Conservation (phyloP, 2,329 filamentous ascomycete genomes). For the Fusarium pseudograminearum region DNA sequence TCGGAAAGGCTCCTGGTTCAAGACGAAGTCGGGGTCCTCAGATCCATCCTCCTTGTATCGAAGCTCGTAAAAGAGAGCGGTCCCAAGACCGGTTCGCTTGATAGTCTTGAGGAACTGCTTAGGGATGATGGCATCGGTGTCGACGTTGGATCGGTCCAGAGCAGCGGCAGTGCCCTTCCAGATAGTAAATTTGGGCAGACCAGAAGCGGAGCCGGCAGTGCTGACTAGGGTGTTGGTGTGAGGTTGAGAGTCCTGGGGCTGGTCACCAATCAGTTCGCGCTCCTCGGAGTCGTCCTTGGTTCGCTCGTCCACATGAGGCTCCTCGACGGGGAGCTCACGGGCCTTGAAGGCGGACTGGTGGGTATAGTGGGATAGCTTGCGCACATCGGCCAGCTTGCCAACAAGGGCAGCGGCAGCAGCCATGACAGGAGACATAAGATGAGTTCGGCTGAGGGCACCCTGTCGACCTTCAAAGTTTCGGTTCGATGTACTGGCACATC, state of each 20-base stretch:
- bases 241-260: slow-evolving; percentile 72
- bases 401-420: slow-evolving; percentile 90
- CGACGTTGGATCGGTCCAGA: slow-evolving; percentile 88
- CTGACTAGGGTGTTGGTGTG: slow-evolving; percentile 71
- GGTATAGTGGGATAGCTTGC: slow-evolving; percentile 76
- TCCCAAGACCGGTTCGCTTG: slow-evolving; percentile 93
- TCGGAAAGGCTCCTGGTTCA: slow-evolving; percentile 91
- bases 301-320: slow-evolving; percentile 66
- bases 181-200: slow-evolving; percentile 85
- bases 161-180: slow-evolving; percentile 90
- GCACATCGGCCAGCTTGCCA: slow-evolving; percentile 92
- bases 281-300: slow-evolving; percentile 64
- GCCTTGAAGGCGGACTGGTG: slow-evolving; percentile 71
- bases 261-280: slow-evolving; percentile 66
- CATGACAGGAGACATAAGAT: slow-evolving; percentile 98
- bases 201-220: slow-evolving; percentile 61
- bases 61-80: slow-evolving; percentile 86
- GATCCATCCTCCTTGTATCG: slow-evolving; percentile 80
- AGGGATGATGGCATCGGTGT: slow-evolving; percentile 99
- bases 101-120: slow-evolving; percentile 99
- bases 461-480: slow-evolving; percentile 98
- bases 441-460: slow-evolving; percentile 89
- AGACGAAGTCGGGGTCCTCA: slow-evolving; percentile 84
- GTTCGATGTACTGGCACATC: slow-evolving; percentile 95
- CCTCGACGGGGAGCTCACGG: slow-evolving; percentile 55